Evolutionary conservation across 108 stramenopile genomes (phyloP), one percentile per base, ranked within the genome.

Genomic region (Conticribra guillardii): DNA sequence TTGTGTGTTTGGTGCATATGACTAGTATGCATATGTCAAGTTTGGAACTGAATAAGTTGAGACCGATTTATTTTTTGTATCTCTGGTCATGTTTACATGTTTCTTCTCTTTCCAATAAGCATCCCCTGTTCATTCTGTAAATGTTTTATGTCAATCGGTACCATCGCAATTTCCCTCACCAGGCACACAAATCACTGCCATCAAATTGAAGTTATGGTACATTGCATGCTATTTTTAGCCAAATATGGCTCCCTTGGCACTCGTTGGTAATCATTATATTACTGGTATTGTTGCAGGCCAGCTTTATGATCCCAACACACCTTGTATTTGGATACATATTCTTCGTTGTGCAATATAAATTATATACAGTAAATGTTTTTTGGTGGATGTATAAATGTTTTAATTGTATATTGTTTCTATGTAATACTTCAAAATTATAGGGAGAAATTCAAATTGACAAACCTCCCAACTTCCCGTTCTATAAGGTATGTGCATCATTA

Each of bases 281-380:
- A 32, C 2, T 19, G 64, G 64, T 2, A 64, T 64, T 21, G 47
- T 64, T 52, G 64, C 50, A 7, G 64, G 64, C 1, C 64, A 64
- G 50, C 19, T 64, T 18, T 64, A 64, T 22, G 64, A 64, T 64
- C 50, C 64, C 31, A 5, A 50, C 11, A 64, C 49, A 16, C 44
- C 64, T 11, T 64, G 51, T 19, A 50, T 64, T 19, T 64, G 64
- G 64, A 64, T 49, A 26, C 64, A 64, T 18, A 45, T 62, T 7
- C n/a, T n/a, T n/a, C n/a, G n/a, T 27, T 8, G 19, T 46, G 3
- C 9, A 4, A 2, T 27, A 23, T 5, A 28, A 18, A 19, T 51
- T 2, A 26, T 3, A 27, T 2, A 4, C 16, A 14, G 16, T 21
- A 4, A 16, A 4, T 51, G 16, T 51, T 37, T 19, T 33, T n/a